Evolutionary conservation across 1,284 basidiomycete genomes (phyloP).

Genomic region (Tilletia walkeri): DNA sequence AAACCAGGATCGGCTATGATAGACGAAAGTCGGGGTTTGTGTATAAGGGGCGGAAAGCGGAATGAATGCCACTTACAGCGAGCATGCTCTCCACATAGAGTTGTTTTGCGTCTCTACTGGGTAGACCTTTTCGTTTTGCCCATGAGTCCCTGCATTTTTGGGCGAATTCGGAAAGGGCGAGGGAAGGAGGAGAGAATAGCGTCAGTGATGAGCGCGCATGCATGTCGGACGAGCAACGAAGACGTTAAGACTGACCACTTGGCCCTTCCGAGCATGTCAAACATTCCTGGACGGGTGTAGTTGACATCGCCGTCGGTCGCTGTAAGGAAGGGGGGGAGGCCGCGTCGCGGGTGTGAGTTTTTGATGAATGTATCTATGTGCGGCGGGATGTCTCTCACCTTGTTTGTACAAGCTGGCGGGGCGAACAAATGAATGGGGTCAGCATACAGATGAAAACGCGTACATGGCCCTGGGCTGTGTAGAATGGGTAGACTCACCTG

Average conservation of each 20-base stretch:
- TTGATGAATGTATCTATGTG: not conserved
- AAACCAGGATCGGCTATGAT: not conserved
- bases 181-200: not conserved
- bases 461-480: too few relatives aligned
- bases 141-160: slow-evolving; percentile 79
- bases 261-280: slow-evolving; percentile 87
- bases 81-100: slow-evolving; percentile 82
- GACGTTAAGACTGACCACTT: slow-evolving; percentile 69
- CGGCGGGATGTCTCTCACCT: slow-evolving; percentile 27
- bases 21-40: too few relatives aligned
- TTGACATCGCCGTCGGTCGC: slow-evolving; percentile 85
- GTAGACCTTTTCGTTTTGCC: slow-evolving; percentile 82
- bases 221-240: slow-evolving; percentile 4
- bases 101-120: slow-evolving; percentile 78
- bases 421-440: not conserved
- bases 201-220: slow-evolving; percentile 10
- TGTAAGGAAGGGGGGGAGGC: slow-evolving; percentile 47
- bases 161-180: not conserved
- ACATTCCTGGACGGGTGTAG: slow-evolving; percentile 76
- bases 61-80: slow-evolving; percentile 53
- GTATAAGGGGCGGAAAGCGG: not conserved
- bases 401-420: slow-evolving; percentile 55
- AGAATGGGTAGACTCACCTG: slow-evolving; percentile 61
- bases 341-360: not conserved
- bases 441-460: too few relatives aligned